These are phyloP conservation scores for Rubroboletus pulcherrimus DNA, from an alignment of 768 basidiomycete genomes.

Conservation along the genomic window DNA sequence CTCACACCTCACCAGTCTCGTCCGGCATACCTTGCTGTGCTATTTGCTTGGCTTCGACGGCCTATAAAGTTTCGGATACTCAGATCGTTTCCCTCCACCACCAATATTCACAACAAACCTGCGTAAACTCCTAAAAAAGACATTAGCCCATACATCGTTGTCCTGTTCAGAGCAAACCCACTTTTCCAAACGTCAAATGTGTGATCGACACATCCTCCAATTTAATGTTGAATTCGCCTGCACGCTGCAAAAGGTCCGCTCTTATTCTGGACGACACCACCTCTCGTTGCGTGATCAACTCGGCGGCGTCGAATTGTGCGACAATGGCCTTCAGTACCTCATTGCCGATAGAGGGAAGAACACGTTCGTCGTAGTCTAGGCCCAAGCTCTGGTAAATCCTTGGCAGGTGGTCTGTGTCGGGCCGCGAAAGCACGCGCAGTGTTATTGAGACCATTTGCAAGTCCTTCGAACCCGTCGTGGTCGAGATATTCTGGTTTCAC, in stretches of 20 bases:
- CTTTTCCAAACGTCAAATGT: constrained; percentile 85
- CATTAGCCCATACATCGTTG: constrained; percentile 2
- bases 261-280: constrained; percentile 93
- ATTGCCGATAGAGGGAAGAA: constrained; percentile 95
- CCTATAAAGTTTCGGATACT: constrained; percentile 36
- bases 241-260: constrained; percentile 86
- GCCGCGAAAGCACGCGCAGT: constrained; percentile 90
- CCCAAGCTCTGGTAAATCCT: constrained; percentile 96
- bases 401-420: constrained; percentile 81
- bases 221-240: constrained; percentile 92
- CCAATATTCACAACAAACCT: constrained; percentile 33
- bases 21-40: constrained; percentile 85
- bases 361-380: constrained; percentile 96
- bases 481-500: constrained; percentile 82
- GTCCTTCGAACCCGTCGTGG: constrained; percentile 97
- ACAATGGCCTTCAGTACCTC: constrained; percentile 98
- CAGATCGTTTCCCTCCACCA: not conserved
- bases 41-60: constrained; percentile 99
- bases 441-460: constrained; percentile 98
- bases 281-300: constrained; percentile 96
- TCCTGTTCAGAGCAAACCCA: constrained; percentile 26
- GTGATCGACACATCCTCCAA: constrained; percentile 98
- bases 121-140: constrained; percentile 72
- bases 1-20: not conserved
- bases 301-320: constrained; percentile 96